phyloP scores from a whole-genome alignment of 1,284 basidiomycete genomes.

The Farysia itapuensis region DNA sequence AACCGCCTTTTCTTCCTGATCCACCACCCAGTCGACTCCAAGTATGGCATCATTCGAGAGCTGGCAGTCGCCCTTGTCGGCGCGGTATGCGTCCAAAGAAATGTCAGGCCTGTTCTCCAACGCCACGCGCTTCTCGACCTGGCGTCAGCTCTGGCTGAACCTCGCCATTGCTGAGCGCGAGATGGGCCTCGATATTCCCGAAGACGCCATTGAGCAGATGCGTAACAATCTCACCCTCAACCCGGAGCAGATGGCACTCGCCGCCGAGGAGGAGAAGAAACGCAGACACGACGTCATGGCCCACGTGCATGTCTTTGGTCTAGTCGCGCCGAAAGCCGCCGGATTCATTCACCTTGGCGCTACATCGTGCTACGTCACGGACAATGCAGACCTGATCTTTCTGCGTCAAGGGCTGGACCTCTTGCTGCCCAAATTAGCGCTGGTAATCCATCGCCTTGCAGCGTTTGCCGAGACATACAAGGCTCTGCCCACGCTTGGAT shows the following conservation, averaged over 20 bases:
- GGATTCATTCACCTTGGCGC: conserved; percentile 97
- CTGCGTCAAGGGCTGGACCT: conserved; percentile 82
- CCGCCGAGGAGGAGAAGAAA: conserved; percentile 93
- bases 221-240: conserved; percentile 80
- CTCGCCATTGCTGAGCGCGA: conserved; percentile 95
- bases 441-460: conserved; percentile 85
- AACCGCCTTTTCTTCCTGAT: no score
- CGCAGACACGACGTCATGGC: conserved; percentile 99
- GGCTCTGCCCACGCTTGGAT: conserved; percentile 70
- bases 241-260: conserved; percentile 85
- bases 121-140: conserved; percentile 90
- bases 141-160: conserved; percentile 93
- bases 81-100: conserved; percentile 96
- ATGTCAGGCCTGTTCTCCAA: conserved; percentile 96
- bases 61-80: conserved; percentile 57
- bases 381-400: conserved; percentile 89
- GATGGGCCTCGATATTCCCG: conserved; percentile 84
- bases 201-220: conserved; percentile 93
- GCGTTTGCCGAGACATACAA: conserved; percentile 69
- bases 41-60: conserved; percentile 40
- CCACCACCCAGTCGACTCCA: no score
- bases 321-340: conserved; percentile 89
- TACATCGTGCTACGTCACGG: conserved; percentile 97
- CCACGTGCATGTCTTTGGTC: conserved; percentile 95
- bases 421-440: conserved; percentile 81